Evolutionary conservation across 148 eudicot genomes (phyloP).

Genomic region (Pharnaceum exiguum): DNA sequence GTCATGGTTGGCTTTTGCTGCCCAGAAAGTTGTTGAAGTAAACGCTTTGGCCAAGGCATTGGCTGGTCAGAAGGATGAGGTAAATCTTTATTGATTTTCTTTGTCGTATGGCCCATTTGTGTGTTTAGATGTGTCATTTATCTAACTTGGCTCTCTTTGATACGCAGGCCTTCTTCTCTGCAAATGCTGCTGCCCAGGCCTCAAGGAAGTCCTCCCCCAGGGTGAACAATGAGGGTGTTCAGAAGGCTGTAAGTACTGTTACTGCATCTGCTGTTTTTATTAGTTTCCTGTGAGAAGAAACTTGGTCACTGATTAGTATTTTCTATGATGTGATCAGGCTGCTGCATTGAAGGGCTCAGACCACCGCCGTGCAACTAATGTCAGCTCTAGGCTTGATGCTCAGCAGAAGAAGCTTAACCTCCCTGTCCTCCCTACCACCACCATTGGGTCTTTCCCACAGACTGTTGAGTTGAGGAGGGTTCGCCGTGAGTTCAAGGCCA

Average conservation of each 20-base stretch:
- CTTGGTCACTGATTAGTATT: conserved; percentile 6
- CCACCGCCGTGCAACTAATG: conserved; percentile 91
- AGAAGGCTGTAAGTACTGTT: conserved; percentile 77
- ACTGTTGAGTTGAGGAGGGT: conserved; percentile 87
- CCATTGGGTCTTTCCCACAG: conserved; percentile 97
- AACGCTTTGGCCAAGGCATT: conserved; percentile 91
- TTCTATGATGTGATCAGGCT: conserved; percentile 47
- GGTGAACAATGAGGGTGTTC: conserved; percentile 81
- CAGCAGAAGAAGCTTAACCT: conserved; percentile 98
- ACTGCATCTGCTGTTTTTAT: not conserved
- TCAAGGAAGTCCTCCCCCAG: conserved; percentile 91
- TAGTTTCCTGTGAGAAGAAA: not conserved
- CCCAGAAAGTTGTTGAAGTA: conserved; percentile 87
- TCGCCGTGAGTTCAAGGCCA: conserved; percentile 94
- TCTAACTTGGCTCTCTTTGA: conserved; percentile 3
- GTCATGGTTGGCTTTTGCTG: conserved; percentile 98
- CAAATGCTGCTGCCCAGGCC: conserved; percentile 78
- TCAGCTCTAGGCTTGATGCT: conserved; percentile 81
- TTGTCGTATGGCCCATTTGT: not conserved
- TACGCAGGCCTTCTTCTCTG: conserved; percentile 93
- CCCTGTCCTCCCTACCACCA: conserved; percentile 90
- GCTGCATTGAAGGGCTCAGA: conserved; percentile 89
- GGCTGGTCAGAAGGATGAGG: conserved; percentile 85
- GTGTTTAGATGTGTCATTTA: not conserved
- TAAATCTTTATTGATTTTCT: conserved; percentile 11